These are phyloP conservation scores for Trypanosoma congolense DNA, from an alignment of 208 protist species.

Conservation along the genomic window DNA sequence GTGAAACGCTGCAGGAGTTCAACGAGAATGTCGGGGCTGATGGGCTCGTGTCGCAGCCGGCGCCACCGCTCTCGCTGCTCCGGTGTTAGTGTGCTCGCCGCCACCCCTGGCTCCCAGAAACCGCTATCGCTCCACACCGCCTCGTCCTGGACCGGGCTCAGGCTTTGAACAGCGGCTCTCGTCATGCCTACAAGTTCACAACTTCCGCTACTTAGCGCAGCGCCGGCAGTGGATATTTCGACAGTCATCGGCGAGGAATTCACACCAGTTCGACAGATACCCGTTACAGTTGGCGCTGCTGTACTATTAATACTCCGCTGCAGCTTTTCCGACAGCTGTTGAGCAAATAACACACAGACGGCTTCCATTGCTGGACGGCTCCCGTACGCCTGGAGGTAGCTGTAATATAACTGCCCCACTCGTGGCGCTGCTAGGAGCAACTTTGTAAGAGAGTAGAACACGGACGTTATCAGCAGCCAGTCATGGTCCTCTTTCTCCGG, in stretches of 20 bases:
- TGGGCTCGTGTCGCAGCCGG: constrained; percentile 40
- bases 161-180: neutral
- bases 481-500: constrained; percentile 20
- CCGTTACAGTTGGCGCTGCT: neutral
- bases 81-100: constrained; percentile 13
- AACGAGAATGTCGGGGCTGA: constrained; percentile 54
- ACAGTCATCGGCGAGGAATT: too few species aligned
- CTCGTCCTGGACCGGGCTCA: neutral
- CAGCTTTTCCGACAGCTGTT: constrained; percentile 5
- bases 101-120: neutral
- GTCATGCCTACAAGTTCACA: neutral
- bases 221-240: neutral
- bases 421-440: constrained; percentile 20
- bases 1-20: constrained; percentile 56
- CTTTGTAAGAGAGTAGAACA: constrained; percentile 28
- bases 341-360: constrained; percentile 14
- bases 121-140: constrained; percentile 4
- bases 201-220: neutral
- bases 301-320: neutral
- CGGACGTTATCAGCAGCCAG: constrained; percentile 20
- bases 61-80: constrained; percentile 42
- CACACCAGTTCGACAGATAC: neutral
- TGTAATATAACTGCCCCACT: constrained; percentile 26
- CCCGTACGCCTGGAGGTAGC: constrained; percentile 14
- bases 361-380: constrained; percentile 21